These are phyloP conservation scores for Trichoderma brevicompactum DNA, from an alignment of 2,329 filamentous ascomycete species.

Conservation along the genomic window DNA sequence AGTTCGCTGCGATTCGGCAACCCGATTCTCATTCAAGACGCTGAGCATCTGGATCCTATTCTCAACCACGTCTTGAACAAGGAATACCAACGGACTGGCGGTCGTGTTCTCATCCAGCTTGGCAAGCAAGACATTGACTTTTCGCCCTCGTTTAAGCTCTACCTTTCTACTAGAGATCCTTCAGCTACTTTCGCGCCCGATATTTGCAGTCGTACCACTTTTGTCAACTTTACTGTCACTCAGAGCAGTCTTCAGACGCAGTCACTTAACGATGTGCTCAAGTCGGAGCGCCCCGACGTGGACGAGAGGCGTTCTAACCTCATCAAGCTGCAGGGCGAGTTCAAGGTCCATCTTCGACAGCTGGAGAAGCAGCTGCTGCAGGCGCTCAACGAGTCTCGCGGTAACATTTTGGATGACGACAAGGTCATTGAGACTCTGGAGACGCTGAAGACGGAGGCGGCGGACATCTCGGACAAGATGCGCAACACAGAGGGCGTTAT, in stretches of 20 bases:
- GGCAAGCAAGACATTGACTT: constrained; percentile 99
- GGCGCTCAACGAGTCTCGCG: constrained; percentile 94
- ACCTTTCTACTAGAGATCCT: constrained; percentile 92
- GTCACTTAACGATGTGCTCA: constrained; percentile 94
- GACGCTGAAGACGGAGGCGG: constrained; percentile 96
- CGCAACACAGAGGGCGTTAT: constrained; percentile 96
- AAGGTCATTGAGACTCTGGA: constrained; percentile 97
- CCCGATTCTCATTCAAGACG: constrained; percentile 97
- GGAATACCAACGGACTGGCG: constrained; percentile 97
- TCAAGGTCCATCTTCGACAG: constrained; percentile 96
- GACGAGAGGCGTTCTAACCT: constrained; percentile 95
- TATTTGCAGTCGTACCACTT: constrained; percentile 96
- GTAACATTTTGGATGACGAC: constrained; percentile 97
- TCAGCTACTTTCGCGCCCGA: constrained; percentile 95
- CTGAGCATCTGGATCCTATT: constrained; percentile 94
- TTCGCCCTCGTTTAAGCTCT: constrained; percentile 93
- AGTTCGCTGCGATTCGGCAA: constrained; percentile 97
- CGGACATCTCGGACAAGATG: constrained; percentile 95
- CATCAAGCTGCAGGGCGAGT: constrained; percentile 98
- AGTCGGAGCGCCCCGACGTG: constrained; percentile 95
- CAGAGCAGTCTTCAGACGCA: constrained; percentile 98
- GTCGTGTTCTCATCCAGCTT: constrained; percentile 95
- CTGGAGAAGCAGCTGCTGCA: constrained; percentile 93
- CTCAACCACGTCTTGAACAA: constrained; percentile 99
- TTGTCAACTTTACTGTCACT: constrained; percentile 99